Base-by-base conservation (phyloP, 225 moss, liverwort and hornwort genomes). In the Marchantia polymorpha region DNA sequence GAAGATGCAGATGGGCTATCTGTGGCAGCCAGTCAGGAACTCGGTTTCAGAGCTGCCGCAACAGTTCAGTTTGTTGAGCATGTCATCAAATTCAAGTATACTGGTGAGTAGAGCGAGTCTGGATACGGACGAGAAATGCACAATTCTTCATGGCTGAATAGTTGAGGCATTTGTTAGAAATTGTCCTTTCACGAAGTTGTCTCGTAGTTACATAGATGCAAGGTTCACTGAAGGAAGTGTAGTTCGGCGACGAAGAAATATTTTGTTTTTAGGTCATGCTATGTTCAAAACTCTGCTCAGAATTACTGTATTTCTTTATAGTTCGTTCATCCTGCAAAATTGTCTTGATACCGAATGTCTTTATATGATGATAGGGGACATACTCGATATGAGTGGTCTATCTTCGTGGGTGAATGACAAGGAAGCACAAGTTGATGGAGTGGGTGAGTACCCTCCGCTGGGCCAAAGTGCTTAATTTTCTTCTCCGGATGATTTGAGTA, bases 1-100 rank as follows among this genome's bases (percentile, higher is more conserved):
- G 84, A 80, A 52, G 84, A 88, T 26, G 78, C 87, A 73, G 89
- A 89, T 70, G 85, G 77, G 25, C 83, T 96, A 78, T 80, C 89
- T 31, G 71, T 58, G 69, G 88, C 87, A 75, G 78, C 84, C 25
- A 72, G 79, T 19, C 78, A 85, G 83, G 91, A 94, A 82, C 91
- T 90, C 60, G 58, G 84, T 81, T 96, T 92, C 84, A 92, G 94
- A 73, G 83, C 88, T 72, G 87, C 81, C 79, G 96, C 92, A 61
- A 88, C 90, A 47, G 80, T 89, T 72, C 89, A 89, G 60, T 90
- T 96, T 80, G 85, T 85, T 77, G 84, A 86, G 64, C 89, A 90
- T 86, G 85, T 86, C 29, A 91, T 87, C 86, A 84, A 85, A 63
- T 89, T 63, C 14, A 90, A 89, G 80, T 88, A 82, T 85, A 89